Conservation (phyloP, 2,329 filamentous ascomycete genomes). For the Aotearoamyces nothofagi region DNA sequence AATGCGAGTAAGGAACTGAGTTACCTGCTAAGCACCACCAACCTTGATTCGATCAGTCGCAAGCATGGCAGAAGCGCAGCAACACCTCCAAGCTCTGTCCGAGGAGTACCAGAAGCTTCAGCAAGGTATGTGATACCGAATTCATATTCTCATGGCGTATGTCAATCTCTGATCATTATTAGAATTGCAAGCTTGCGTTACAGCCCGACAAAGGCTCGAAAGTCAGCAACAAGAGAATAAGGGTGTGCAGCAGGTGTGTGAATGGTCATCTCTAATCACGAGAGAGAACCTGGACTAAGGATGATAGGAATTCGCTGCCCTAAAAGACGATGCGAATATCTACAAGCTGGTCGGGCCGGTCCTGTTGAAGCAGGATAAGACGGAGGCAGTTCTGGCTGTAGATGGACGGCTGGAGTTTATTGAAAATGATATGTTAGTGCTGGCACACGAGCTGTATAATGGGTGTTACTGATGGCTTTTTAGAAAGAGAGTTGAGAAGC, state of each 20-base stretch:
- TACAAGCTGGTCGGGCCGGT: constrained; percentile 94
- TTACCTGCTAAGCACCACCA: no score
- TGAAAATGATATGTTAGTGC: constrained; percentile 71
- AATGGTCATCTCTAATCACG: background rate
- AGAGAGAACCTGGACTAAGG: constrained; percentile 7
- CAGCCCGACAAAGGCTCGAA: constrained; percentile 79
- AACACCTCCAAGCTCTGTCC: constrained; percentile 64
- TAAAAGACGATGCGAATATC: constrained; percentile 73
- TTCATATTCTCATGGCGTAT: no score
- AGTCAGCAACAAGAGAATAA: constrained; percentile 89
- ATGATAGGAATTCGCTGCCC: constrained; percentile 60
- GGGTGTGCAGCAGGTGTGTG: constrained; percentile 60
- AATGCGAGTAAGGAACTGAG: no score
- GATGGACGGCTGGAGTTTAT: constrained; percentile 88
- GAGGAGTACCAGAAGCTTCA: constrained; percentile 83
- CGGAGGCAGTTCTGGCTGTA: constrained; percentile 80
- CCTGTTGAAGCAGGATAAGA: constrained; percentile 83
- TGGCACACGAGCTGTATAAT: constrained; percentile 2
- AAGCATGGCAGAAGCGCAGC: constrained; percentile 58
- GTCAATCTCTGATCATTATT: no score
- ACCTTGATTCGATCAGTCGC: no score
- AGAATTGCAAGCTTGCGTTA: constrained; percentile 69
- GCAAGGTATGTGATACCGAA: constrained; percentile 49
- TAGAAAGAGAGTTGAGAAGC: constrained; percentile 50
- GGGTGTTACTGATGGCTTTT: background rate